These are phyloP conservation scores for Lyophyllum decastes DNA, from an alignment of 768 basidiomycete genomes.

Conservation along the genomic window DNA sequence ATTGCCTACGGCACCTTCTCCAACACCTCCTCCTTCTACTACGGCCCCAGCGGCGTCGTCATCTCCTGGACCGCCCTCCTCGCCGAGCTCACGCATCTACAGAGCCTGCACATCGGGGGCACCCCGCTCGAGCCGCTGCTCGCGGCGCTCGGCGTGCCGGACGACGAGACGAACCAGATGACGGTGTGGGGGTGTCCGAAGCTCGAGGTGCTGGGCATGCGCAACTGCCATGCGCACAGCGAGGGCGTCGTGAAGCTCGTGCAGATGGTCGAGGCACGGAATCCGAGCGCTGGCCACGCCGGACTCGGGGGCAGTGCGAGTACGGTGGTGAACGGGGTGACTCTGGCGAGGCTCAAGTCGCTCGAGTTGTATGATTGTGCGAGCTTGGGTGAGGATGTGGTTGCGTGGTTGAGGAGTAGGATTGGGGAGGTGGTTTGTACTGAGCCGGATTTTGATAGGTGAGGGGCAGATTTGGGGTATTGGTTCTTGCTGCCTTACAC, in stretches of 20 bases:
- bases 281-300: slow-evolving; percentile 38
- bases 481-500: background rate
- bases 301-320: slow-evolving; percentile 6
- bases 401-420: slow-evolving; percentile 64
- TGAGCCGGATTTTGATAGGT: slow-evolving; percentile 56
- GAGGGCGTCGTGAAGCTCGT: slow-evolving; percentile 72
- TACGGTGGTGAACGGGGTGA: slow-evolving; percentile 42
- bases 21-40: slow-evolving; percentile 50
- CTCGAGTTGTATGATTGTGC: slow-evolving; percentile 72
- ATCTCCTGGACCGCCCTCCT: slow-evolving; percentile 69
- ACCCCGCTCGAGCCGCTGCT: slow-evolving; percentile 68
- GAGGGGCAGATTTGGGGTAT: slow-evolving; percentile 5
- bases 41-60: slow-evolving; percentile 56
- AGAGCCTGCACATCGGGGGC: slow-evolving; percentile 62
- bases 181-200: slow-evolving; percentile 65
- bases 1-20: slow-evolving; percentile 55
- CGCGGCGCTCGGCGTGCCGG: slow-evolving; percentile 55
- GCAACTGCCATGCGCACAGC: slow-evolving; percentile 62
- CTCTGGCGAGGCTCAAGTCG: slow-evolving; percentile 52
- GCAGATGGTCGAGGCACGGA: slow-evolving; percentile 69
- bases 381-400: slow-evolving; percentile 65
- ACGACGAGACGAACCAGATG: slow-evolving; percentile 48
- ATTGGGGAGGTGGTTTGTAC: slow-evolving; percentile 64
- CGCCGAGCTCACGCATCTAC: slow-evolving; percentile 55
- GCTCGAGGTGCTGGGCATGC: slow-evolving; percentile 60